phyloP scores from a whole-genome alignment of 352 stramenopile species.

The Pythium graminicola region DNA sequence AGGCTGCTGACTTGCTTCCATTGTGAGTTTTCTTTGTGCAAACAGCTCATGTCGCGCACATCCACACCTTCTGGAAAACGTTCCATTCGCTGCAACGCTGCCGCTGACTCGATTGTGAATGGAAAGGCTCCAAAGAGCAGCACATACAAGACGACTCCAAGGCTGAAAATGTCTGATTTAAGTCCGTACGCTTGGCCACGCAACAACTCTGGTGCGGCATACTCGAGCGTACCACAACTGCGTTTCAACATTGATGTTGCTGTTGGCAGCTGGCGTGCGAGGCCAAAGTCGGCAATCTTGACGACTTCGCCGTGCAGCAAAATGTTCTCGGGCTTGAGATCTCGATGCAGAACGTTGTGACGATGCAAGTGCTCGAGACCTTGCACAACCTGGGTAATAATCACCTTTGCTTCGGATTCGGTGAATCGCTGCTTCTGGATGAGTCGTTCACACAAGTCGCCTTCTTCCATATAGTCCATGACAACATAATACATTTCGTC shows the following conservation, averaged over 20 bases:
- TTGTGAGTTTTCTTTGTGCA: conserved; percentile 46
- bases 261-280: conserved; percentile 57
- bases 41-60: conserved; percentile 76
- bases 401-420: conserved; percentile 43
- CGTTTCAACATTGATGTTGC: conserved; percentile 43
- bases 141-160: conserved; percentile 77
- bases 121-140: conserved; percentile 73
- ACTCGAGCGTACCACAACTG: conserved; percentile 74
- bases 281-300: conserved; percentile 75
- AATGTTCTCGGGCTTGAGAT: conserved; percentile 83
- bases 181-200: conserved; percentile 58
- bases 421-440: conserved; percentile 56
- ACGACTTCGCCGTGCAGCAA: conserved; percentile 59
- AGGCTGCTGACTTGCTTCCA: conserved; percentile 46
- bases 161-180: conserved; percentile 73
- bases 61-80: conserved; percentile 55
- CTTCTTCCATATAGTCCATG: conserved; percentile 75
- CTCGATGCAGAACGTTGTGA: conserved; percentile 58
- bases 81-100: conserved; percentile 54
- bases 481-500: conserved; percentile 76
- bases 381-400: conserved; percentile 56
- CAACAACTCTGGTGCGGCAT: conserved; percentile 67
- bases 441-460: conserved; percentile 67
- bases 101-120: conserved; percentile 68
- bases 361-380: conserved; percentile 60